Evolutionary conservation across 352 stramenopile species (phyloP).

Genomic region (Globisporangium barbulae): DNA sequence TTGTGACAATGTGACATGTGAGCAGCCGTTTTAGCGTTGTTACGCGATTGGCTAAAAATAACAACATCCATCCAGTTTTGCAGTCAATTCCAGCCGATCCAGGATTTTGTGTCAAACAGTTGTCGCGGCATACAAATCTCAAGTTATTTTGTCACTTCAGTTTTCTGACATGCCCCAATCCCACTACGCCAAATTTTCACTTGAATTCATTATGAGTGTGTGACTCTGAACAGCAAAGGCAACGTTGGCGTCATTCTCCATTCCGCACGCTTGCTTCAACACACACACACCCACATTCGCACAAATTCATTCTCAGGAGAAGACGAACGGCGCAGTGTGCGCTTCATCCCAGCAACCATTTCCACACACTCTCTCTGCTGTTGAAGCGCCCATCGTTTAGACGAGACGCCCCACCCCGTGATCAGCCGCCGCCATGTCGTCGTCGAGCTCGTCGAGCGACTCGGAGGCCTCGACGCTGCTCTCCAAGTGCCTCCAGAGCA

Average conservation of each 20-base stretch:
- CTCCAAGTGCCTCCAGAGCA: slow-evolving; percentile 31
- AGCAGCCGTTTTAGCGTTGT: neutral
- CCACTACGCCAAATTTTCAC: neutral
- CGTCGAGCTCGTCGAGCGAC: slow-evolving; percentile 18
- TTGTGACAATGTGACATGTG: neutral
- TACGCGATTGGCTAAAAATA: neutral
- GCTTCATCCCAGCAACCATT: too few relatives aligned
- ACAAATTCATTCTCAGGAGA: neutral
- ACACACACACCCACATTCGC: neutral
- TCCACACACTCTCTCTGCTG: neutral
- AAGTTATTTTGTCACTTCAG: neutral
- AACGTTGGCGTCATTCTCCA: neutral
- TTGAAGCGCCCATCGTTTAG: neutral
- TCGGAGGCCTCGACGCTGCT: slow-evolving; percentile 24
- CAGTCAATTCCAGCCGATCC: neutral
- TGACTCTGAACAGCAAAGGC: neutral
- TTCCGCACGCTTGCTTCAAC: neutral
- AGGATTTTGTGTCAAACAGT: neutral
- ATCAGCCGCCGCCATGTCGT: neutral
- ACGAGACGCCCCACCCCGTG: neutral
- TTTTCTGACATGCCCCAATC: neutral
- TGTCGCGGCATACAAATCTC: neutral
- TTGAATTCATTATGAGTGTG: neutral
- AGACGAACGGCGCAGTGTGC: neutral
- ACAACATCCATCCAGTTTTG: neutral